Evolutionary conservation across 2,329 filamentous ascomycete species (phyloP).

Genomic region (Penicillium concentricum): DNA sequence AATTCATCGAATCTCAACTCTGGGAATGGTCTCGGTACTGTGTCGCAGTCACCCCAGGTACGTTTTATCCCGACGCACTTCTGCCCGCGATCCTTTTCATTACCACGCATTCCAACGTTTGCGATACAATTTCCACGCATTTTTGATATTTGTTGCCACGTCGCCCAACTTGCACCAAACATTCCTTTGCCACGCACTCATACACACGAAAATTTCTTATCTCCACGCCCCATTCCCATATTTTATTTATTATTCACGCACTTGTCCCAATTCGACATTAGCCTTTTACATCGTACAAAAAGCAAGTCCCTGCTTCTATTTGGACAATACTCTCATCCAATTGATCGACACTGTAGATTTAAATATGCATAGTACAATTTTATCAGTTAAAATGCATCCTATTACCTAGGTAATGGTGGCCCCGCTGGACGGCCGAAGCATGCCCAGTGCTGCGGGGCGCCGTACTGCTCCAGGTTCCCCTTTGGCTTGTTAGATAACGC

Average conservation of each 20-base stretch:
- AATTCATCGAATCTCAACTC: background rate
- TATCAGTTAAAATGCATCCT: background rate
- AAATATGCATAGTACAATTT: background rate
- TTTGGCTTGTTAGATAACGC: background rate
- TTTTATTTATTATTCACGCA: background rate
- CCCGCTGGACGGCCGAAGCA: too few species aligned
- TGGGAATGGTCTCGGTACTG: background rate
- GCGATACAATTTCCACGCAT: background rate
- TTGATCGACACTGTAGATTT: background rate
- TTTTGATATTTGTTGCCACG: background rate
- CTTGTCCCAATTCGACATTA: background rate
- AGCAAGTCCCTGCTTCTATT: background rate
- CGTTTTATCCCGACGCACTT: background rate
- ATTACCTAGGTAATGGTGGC: background rate
- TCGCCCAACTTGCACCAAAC: background rate
- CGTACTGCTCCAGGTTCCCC: too few species aligned
- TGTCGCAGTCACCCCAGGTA: background rate
- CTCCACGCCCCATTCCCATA: background rate
- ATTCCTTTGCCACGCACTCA: background rate
- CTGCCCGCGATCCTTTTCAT: accelerated
- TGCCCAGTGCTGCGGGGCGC: too few species aligned
- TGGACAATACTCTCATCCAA: background rate
- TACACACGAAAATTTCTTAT: too few species aligned
- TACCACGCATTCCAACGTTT: background rate
- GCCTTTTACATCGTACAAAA: background rate